Evolutionary conservation across 2,329 filamentous ascomycete species (phyloP), one percentile per base, ranked within the genome.

Genomic region (Pseudogymnoascus sp.): DNA sequence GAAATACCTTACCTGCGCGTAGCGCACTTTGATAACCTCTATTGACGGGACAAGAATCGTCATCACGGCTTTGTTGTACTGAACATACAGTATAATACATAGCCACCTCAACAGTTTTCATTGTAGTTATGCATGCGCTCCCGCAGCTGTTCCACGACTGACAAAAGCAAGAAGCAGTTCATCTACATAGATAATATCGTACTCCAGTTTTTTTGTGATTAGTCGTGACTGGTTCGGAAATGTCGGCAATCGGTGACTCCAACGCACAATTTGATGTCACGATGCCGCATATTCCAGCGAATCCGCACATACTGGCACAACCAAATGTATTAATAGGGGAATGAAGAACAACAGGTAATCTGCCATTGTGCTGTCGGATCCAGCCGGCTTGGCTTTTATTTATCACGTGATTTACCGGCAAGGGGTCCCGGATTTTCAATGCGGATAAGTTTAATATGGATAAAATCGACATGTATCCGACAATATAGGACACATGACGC

Each of bases 401-500:
- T 55, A 55, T 55, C 45, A 55, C 45, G 45, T 55, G 45, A 29
- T n/a, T 31, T 55, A 18, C 45, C n/a, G 45, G 45, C 29, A 12
- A 21, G 21, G 27, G 9, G 29, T 55, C 45, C 45, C 27, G 45
- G 45, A 55, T 55, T 55, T 55, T 31, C 45, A 18, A 33, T 33
- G 6, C 33, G n/a, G 45, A 33, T 31, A 33, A 33, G 45, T 55
- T 55, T 55, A 55, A 55, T 55, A 55, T 55, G 45, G 45, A 55
- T 55, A 55, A 55, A 52, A 18, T 8, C 45, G 29, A 55, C 45
- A 12, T 55, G 45, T 55, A 9, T 55, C 45, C 45, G 27, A 33
- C 45, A 27, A 31, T 33, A 55, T 15, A 55, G 45, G 18, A 55
- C 45, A 55, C 27, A 55, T 55, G 27, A 31, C 27, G 5, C 45